phyloP scores from a whole-genome alignment of 768 basidiomycete species.

The Trametes cubensis region DNA sequence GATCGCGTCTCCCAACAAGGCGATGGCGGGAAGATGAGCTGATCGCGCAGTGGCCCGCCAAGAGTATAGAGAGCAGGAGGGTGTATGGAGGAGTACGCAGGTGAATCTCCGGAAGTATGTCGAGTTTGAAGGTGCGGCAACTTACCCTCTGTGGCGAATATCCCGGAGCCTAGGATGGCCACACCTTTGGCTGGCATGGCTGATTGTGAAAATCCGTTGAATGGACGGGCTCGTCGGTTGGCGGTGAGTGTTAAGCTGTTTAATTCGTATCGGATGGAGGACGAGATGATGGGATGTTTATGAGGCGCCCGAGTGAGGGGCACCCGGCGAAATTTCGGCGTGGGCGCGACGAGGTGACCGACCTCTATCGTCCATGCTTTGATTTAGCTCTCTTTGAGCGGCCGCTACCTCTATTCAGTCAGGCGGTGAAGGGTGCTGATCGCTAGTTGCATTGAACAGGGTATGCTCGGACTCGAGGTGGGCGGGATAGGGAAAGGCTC shows the following conservation, averaged over 20 bases:
- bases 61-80: background rate
- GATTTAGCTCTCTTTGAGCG: conserved; percentile 2
- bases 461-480: background rate
- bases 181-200: conserved; percentile 53
- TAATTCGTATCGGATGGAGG: conserved; percentile 11
- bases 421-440: background rate
- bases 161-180: conserved; percentile 81
- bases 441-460: background rate
- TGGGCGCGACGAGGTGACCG: conserved; percentile 8
- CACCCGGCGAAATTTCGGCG: conserved; percentile 17
- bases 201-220: conserved; percentile 11
- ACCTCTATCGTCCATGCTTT: conserved; percentile 1
- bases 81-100: background rate
- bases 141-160: conserved; percentile 76
- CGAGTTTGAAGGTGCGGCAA: conserved; percentile 12
- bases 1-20: conserved; percentile 49
- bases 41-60: conserved; percentile 20
- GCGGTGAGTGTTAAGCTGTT: conserved; percentile 1
- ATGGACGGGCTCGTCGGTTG: conserved; percentile 5
- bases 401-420: background rate
- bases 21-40: conserved; percentile 83
- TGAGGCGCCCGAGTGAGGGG: conserved; percentile 13
- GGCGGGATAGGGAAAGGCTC: background rate
- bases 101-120: conserved; percentile 29
- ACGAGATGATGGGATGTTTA: conserved; percentile 3